Percentiles rank a stretch among this genome's conserved stretches.
Evolutionary conservation across 768 basidiomycete genomes (phyloP).

Genomic region (Cyclocybe cylindracea): DNA sequence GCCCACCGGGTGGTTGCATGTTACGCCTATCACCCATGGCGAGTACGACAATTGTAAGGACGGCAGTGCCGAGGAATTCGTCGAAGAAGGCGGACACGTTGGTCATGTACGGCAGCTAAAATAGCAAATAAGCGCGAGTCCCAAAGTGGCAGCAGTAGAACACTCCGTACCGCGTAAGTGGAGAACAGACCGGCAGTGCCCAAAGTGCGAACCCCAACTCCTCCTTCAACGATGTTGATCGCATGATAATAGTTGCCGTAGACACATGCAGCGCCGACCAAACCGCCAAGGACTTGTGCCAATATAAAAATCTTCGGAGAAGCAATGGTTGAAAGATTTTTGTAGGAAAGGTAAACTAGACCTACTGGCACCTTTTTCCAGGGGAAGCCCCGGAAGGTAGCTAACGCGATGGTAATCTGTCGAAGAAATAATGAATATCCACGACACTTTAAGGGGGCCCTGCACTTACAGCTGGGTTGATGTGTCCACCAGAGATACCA

Average conservation of each 20-base stretch:
- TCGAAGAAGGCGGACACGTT: slow-evolving; percentile 41
- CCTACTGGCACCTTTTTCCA: slow-evolving; percentile 74
- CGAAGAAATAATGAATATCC: neutral
- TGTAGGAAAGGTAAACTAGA: neutral
- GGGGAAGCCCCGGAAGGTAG: slow-evolving; percentile 71
- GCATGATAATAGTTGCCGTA: slow-evolving; percentile 72
- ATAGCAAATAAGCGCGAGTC: neutral
- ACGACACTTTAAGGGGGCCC: neutral
- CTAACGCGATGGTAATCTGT: slow-evolving; percentile 70
- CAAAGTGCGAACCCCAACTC: slow-evolving; percentile 52
- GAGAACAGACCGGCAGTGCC: slow-evolving; percentile 58
- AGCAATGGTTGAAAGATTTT: neutral
- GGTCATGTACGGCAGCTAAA: slow-evolving; percentile 40
- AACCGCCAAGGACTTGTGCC: slow-evolving; percentile 62
- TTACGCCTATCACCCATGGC: slow-evolving; percentile 56
- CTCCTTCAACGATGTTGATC: slow-evolving; percentile 65
- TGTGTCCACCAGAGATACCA: slow-evolving; percentile 73
- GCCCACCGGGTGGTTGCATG: slow-evolving; percentile 44
- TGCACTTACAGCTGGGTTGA: slow-evolving; percentile 64
- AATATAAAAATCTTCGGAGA: slow-evolving; percentile 24
- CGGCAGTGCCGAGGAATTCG: slow-evolving; percentile 56
- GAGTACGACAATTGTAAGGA: slow-evolving; percentile 56
- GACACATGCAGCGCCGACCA: slow-evolving; percentile 56
- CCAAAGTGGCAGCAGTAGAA: neutral
- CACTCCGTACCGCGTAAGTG: slow-evolving; percentile 56